A percentile compares a stretch with the other conserved stretches of the same genome.
phyloP scores from a whole-genome alignment of 106 monocot species.

The Posidonia australis region DNA sequence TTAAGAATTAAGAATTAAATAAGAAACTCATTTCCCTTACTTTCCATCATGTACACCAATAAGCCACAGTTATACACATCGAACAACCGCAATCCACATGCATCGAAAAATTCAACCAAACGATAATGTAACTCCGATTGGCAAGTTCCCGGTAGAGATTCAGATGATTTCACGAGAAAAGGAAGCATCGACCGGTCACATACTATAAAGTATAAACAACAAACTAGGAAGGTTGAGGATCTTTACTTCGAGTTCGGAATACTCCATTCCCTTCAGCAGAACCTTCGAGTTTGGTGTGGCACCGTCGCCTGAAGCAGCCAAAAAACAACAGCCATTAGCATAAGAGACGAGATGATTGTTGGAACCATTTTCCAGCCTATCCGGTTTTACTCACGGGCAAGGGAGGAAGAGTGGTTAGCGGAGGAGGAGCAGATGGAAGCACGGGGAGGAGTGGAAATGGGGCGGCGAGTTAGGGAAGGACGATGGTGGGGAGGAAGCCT shows the following conservation, averaged over 20 bases:
- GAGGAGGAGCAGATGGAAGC: not conserved
- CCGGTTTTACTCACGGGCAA: not conserved
- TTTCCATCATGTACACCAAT: not conserved
- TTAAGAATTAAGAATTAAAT: no score
- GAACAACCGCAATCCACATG: not conserved
- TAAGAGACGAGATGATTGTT: not conserved
- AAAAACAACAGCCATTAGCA: not conserved
- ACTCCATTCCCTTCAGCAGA: constrained; percentile 72
- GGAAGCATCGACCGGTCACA: not conserved
- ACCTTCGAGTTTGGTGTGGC: constrained; percentile 44
- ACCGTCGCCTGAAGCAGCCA: constrained; percentile 14
- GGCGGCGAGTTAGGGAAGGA: not conserved
- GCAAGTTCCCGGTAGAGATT: no score
- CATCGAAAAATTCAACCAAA: not conserved
- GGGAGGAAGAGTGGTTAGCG: constrained; percentile 4
- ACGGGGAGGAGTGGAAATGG: constrained; percentile 7
- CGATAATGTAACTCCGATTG: no score
- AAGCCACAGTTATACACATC: not conserved
- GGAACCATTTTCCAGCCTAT: not conserved
- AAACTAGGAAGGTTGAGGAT: not conserved
- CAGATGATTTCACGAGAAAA: not conserved
- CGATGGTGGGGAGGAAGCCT: not conserved
- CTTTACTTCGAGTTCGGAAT: constrained; percentile 65
- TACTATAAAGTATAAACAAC: not conserved
- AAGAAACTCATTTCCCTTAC: not conserved